Conservation (phyloP, 441 rosid species). For the Cnidoscolus chayamansa region DNA sequence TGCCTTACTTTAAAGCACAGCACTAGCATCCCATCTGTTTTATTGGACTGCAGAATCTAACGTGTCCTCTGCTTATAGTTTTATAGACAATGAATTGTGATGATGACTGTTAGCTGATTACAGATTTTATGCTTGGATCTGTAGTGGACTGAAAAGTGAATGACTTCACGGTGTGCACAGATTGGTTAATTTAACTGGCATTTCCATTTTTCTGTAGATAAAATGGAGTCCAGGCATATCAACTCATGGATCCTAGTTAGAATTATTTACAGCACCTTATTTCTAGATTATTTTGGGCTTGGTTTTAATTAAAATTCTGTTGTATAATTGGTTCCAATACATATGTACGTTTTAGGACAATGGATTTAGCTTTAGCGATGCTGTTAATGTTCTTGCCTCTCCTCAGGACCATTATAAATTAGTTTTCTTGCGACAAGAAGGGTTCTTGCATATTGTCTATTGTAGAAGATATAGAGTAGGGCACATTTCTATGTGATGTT, state of each 20-base stretch:
- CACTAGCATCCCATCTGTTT: background rate
- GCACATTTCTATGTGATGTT: background rate
- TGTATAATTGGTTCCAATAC: background rate
- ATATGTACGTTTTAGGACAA: background rate
- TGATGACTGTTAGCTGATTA: background rate
- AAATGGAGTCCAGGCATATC: background rate
- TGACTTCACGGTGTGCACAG: background rate
- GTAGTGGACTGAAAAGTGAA: background rate
- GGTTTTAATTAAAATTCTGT: background rate
- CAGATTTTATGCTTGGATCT: background rate
- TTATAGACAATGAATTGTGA: background rate
- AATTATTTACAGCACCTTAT: background rate
- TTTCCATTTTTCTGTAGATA: background rate
- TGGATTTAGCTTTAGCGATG: background rate
- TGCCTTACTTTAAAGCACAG: slow-evolving; percentile 11
- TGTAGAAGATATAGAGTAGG: background rate
- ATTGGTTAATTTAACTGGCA: background rate
- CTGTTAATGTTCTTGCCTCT: background rate
- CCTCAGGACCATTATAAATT: background rate
- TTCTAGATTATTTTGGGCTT: background rate
- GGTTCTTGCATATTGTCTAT: background rate
- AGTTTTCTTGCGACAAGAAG: background rate
- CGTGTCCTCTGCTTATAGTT: background rate
- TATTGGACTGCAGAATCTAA: background rate
- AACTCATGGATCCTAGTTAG: background rate